Conservation (phyloP, 805 yeast genomes). For the Candida khao-thaluensis region DNA sequence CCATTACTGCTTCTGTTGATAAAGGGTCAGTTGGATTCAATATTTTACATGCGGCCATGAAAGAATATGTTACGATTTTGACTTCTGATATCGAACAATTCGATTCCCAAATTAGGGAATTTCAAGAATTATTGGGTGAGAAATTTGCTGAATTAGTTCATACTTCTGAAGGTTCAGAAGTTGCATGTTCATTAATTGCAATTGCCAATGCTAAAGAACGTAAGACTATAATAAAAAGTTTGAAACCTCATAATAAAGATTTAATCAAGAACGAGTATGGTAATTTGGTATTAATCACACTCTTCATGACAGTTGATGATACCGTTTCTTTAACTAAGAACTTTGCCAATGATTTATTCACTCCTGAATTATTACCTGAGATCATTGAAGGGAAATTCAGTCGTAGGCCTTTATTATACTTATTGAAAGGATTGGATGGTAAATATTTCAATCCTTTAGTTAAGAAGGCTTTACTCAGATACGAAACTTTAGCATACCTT, state of each 20-base stretch:
- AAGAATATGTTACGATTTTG: conserved; percentile 75
- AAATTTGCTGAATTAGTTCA: conserved; percentile 94
- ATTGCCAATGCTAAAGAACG: conserved; percentile 90
- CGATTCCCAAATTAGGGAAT: conserved; percentile 68
- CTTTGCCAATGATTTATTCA: conserved; percentile 55
- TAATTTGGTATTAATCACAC: conserved; percentile 70
- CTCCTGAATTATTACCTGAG: conserved; percentile 49
- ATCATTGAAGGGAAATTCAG: conserved; percentile 71
- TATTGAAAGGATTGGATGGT: conserved; percentile 75
- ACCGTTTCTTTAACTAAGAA: conserved; percentile 79
- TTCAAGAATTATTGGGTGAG: conserved; percentile 79
- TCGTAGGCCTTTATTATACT: conserved; percentile 83
- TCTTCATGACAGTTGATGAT: conserved; percentile 89
- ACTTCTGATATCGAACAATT: conserved; percentile 45
- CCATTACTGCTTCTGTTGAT: conserved; percentile 86
- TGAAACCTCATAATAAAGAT: conserved; percentile 74
- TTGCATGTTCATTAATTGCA: conserved; percentile 78
- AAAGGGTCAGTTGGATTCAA: conserved; percentile 97
- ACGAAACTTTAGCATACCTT: conserved; percentile 54
- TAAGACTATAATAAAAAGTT: conserved; percentile 67
- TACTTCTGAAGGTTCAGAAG: conserved; percentile 92
- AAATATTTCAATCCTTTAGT: conserved; percentile 75
- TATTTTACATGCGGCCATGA: conserved; percentile 94
- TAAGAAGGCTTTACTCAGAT: conserved; percentile 57
- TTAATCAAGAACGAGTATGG: conserved; percentile 86